Evolutionary conservation across 345 rosid species (phyloP).

Genomic region (Eucalyptus pumila): DNA sequence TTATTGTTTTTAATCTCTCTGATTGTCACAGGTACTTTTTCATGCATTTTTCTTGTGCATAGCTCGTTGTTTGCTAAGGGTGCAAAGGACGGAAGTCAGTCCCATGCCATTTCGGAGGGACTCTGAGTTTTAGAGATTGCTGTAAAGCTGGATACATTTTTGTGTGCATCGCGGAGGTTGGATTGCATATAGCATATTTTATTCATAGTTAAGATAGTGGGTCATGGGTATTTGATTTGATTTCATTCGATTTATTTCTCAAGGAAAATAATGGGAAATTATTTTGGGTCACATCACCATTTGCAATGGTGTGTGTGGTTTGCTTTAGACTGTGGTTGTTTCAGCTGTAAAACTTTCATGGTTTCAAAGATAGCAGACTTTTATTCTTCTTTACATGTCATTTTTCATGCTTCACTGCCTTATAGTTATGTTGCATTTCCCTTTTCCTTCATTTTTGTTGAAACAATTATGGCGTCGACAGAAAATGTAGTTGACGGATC

Average conservation of each 20-base stretch:
- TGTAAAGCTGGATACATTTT: background rate
- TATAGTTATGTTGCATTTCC: background rate
- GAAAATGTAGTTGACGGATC: background rate
- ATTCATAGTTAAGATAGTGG: background rate
- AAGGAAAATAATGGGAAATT: background rate
- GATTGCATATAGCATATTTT: background rate
- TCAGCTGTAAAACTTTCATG: background rate
- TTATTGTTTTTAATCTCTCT: background rate
- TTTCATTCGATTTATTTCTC: background rate
- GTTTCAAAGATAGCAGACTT: background rate
- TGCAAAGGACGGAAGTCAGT: constrained; percentile 7
- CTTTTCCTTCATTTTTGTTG: background rate
- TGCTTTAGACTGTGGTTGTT: background rate
- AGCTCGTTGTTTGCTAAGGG: constrained; percentile 10
- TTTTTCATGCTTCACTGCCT: background rate
- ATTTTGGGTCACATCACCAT: background rate
- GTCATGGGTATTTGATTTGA: background rate
- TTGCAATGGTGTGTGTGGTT: background rate
- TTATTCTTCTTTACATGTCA: background rate
- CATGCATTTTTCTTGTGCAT: background rate
- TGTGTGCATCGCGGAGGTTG: background rate
- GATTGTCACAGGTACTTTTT: constrained; percentile 11
- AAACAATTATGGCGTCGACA: background rate
- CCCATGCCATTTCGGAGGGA: background rate
- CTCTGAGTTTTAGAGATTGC: background rate